Evolutionary conservation across 495 filamentous ascomycete species (phyloP).

Genomic region (Penicillium robsamsonii): DNA sequence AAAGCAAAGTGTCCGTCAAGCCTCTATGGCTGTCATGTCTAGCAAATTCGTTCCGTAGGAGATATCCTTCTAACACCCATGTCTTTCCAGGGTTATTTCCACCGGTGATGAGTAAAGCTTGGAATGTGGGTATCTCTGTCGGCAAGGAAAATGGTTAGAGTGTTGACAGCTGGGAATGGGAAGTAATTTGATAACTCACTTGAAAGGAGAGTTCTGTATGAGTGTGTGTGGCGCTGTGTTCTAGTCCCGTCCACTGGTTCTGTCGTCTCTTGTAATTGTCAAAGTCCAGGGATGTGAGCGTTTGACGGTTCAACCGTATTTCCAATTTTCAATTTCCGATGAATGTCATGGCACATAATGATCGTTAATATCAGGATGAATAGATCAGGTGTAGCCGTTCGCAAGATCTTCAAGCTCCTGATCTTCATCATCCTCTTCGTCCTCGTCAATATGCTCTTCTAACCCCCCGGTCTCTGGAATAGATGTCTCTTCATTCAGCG

Average conservation of each 20-base stretch:
- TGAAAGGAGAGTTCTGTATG: background rate
- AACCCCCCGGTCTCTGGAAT: background rate
- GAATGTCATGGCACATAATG: background rate
- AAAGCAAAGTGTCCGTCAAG: background rate
- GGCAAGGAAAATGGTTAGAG: background rate
- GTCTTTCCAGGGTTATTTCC: background rate
- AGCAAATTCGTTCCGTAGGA: background rate
- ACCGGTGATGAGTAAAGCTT: background rate
- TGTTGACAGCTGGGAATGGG: background rate
- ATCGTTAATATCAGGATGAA: background rate
- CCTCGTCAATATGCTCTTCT: background rate
- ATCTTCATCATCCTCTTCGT: conserved; percentile 6
- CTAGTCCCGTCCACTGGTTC: background rate
- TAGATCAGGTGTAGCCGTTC: conserved; percentile 1
- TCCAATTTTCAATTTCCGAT: background rate
- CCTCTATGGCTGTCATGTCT: background rate
- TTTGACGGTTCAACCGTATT: background rate
- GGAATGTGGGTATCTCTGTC: background rate
- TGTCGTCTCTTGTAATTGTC: background rate
- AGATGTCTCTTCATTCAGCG: background rate
- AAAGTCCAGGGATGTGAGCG: background rate
- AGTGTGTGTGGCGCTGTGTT: background rate
- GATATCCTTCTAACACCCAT: background rate
- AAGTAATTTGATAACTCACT: background rate
- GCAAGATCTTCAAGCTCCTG: conserved; percentile 10